These are phyloP conservation scores for Ogataea salicorniae DNA, from an alignment of 805 yeast genomes.

Conservation along the genomic window DNA sequence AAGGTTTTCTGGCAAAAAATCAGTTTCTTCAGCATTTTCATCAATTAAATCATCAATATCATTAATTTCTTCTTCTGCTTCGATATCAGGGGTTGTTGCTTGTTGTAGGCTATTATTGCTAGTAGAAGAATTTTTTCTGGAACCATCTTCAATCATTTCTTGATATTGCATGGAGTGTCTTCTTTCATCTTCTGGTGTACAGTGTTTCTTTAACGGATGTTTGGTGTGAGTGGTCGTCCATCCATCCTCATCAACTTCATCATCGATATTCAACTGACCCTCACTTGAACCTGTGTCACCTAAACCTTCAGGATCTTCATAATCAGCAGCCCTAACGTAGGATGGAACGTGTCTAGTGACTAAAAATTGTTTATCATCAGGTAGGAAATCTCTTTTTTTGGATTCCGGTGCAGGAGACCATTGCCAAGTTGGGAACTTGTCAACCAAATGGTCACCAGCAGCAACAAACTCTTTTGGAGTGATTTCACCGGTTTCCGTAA, in stretches of 20 bases:
- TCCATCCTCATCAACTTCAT: constrained; percentile 45
- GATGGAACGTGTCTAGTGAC: constrained; percentile 90
- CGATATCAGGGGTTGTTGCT: constrained; percentile 16
- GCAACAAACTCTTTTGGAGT: constrained; percentile 92
- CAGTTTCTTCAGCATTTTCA: constrained; percentile 31
- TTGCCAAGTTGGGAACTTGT: constrained; percentile 94
- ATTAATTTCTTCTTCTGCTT: constrained; percentile 31
- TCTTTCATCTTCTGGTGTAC: constrained; percentile 20
- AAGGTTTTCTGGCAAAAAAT: constrained; percentile 15
- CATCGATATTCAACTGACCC: constrained; percentile 20
- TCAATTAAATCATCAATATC: constrained; percentile 37
- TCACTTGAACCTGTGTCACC: constrained; percentile 28
- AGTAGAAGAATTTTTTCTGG: background rate
- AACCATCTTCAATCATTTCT: constrained; percentile 21
- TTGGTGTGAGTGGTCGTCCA: constrained; percentile 44
- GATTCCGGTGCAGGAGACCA: constrained; percentile 67
- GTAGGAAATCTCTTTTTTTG: constrained; percentile 64
- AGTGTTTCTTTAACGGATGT: constrained; percentile 11
- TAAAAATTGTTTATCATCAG: constrained; percentile 79
- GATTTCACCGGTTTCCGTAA: constrained; percentile 80
- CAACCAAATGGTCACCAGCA: constrained; percentile 90
- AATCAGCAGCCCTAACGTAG: constrained; percentile 59
- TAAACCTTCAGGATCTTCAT: constrained; percentile 37
- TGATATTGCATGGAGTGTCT: constrained; percentile 23
- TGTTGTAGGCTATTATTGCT: background rate